phyloP scores from a whole-genome alignment of 2,329 filamentous ascomycete genomes.

The Colletotrichum lindemuthianum region DNA sequence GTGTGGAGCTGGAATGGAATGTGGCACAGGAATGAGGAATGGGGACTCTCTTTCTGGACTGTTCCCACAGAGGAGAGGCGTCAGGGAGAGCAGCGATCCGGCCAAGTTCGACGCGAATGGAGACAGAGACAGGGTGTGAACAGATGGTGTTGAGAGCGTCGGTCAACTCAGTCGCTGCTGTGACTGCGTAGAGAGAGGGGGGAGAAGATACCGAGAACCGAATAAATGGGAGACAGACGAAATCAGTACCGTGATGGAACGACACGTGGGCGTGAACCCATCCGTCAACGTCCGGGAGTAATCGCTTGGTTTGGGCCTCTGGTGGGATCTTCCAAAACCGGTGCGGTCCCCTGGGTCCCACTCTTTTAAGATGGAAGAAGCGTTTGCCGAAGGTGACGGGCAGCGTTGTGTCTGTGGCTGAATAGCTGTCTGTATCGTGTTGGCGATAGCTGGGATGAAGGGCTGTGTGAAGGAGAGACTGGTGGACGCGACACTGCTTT shows the following conservation, averaged over 20 bases:
- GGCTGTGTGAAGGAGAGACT: neutral
- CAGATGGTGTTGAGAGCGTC: neutral
- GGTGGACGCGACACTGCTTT: neutral
- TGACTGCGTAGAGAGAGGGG: constrained; percentile 10
- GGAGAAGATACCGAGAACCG: neutral
- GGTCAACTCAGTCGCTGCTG: neutral
- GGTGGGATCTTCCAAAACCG: constrained; percentile 32
- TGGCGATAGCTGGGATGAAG: neutral
- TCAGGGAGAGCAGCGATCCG: neutral
- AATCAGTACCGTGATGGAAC: neutral
- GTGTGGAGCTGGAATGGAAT: neutral
- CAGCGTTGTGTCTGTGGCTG: constrained; percentile 17
- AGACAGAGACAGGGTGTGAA: neutral
- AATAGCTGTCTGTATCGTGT: neutral
- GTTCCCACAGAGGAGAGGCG: neutral
- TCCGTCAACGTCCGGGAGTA: neutral
- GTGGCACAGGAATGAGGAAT: too few species aligned
- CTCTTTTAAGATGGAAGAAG: constrained; percentile 37
- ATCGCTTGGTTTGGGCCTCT: constrained; percentile 21
- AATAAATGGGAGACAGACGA: neutral
- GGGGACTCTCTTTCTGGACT: too few species aligned
- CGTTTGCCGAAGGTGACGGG: constrained; percentile 34
- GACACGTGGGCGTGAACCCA: constrained; percentile 18
- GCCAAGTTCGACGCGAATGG: neutral
- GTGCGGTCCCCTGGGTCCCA: constrained; percentile 35